A percentile compares a stretch with the other conserved stretches of the same genome.
Evolutionary conservation across 2,329 filamentous ascomycete species (phyloP).

Genomic region (Didymella pomorum): DNA sequence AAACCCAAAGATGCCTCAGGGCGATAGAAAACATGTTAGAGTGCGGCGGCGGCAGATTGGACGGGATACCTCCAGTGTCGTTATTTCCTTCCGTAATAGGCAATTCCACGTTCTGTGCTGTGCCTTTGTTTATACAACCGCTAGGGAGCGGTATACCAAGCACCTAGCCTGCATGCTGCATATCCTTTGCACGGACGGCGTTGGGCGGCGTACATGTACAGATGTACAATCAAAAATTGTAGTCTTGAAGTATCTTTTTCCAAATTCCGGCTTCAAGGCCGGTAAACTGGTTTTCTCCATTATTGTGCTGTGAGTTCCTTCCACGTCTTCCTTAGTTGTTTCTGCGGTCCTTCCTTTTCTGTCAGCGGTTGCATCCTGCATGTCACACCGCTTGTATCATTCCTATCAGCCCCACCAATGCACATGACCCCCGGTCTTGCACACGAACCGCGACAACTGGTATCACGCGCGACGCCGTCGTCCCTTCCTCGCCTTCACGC

Average conservation of each 20-base stretch:
- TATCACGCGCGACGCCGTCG: no score
- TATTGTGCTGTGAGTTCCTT: background rate
- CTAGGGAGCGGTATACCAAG: constrained; percentile 28
- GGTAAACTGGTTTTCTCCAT: background rate
- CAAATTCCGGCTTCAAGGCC: background rate
- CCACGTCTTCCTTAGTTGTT: background rate
- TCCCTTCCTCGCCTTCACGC: no score
- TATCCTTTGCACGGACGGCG: constrained; percentile 17
- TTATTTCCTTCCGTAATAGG: constrained; percentile 2
- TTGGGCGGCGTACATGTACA: constrained; percentile 11
- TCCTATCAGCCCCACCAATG: no score
- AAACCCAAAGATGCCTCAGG: constrained; percentile 1
- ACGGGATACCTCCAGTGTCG: background rate
- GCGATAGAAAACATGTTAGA: constrained; percentile 16
- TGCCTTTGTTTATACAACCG: constrained; percentile 20
- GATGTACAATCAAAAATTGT: constrained; percentile 11
- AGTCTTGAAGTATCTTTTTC: background rate
- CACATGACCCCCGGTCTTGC: no score
- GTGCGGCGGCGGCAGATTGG: background rate
- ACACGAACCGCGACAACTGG: no score
- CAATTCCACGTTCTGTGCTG: constrained; percentile 10
- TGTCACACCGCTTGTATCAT: background rate
- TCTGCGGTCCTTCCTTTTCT: background rate
- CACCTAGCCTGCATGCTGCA: constrained; percentile 16
- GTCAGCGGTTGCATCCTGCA: background rate